Percentiles rank a stretch among this genome's conserved stretches.
Conservation (phyloP, 495 filamentous ascomycete species). For the Xylaria scruposa region DNA sequence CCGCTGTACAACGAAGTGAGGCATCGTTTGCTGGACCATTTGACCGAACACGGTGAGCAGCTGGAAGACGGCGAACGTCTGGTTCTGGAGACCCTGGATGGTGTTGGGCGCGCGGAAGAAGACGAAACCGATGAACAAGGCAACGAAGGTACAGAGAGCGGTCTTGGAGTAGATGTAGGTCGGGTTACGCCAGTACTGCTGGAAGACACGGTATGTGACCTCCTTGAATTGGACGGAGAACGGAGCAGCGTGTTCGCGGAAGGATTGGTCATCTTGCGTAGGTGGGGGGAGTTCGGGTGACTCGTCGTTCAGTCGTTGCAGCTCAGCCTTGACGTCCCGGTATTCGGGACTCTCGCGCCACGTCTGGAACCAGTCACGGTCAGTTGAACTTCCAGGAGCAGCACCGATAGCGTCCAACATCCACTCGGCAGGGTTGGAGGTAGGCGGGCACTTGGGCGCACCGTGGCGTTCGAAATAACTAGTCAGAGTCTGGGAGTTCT, state of each 20-base stretch:
- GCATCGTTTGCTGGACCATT: constrained; percentile 84
- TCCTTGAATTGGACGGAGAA: constrained; percentile 60
- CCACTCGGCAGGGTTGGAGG: constrained; percentile 94
- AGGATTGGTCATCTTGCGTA: constrained; percentile 44
- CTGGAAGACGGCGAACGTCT: constrained; percentile 88
- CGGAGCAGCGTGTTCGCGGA: constrained; percentile 63
- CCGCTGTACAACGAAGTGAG: constrained; percentile 78
- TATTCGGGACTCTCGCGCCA: constrained; percentile 83
- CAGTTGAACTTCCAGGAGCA: constrained; percentile 77
- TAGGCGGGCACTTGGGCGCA: constrained; percentile 70
- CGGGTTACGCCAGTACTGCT: constrained; percentile 91
- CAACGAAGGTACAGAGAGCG: constrained; percentile 62
- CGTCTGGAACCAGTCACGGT: constrained; percentile 81
- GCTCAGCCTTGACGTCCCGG: constrained; percentile 67
- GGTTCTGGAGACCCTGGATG: constrained; percentile 82
- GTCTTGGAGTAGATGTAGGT: constrained; percentile 81
- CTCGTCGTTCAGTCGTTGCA: constrained; percentile 69
- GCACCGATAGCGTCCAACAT: constrained; percentile 95
- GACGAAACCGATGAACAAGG: constrained; percentile 86
- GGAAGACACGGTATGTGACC: constrained; percentile 71
- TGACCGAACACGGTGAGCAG: constrained; percentile 77
- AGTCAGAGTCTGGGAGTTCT: constrained; percentile 74
- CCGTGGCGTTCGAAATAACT: constrained; percentile 85
- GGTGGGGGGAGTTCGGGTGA: constrained; percentile 54
- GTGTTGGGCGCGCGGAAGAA: constrained; percentile 76